Evolutionary conservation across 164 flowering plant genomes (phyloP).

Genomic region (Magnolia sinica): DNA sequence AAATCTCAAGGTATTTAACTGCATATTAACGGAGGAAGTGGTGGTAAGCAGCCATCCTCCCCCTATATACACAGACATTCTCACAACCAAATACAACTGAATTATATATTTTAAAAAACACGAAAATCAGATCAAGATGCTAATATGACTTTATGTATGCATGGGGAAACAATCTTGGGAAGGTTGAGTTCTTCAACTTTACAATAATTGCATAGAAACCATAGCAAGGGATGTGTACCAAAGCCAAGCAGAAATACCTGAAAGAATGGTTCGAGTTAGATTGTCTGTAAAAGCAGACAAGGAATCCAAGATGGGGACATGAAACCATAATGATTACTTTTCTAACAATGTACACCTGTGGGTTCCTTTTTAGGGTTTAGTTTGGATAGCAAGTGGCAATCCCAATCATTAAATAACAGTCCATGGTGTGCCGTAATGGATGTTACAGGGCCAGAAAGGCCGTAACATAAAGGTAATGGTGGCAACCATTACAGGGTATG

Average conservation of each 20-base stretch:
- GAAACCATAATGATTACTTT: too few species aligned
- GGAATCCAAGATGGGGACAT: too few species aligned
- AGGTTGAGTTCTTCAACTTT: slow-evolving; percentile 30
- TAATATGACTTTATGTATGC: slow-evolving; percentile 34
- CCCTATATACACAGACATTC: background rate
- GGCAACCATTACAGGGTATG: too few species aligned
- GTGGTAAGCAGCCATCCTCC: background rate
- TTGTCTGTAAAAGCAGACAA: too few species aligned
- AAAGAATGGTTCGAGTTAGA: background rate
- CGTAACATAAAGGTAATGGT: too few species aligned
- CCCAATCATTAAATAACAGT: too few species aligned
- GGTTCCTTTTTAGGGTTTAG: too few species aligned
- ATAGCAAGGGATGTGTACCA: slow-evolving; percentile 61
- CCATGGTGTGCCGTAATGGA: too few species aligned
- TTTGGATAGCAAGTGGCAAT: too few species aligned
- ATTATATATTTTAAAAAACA: too few species aligned
- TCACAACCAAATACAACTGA: background rate
- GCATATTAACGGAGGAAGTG: background rate
- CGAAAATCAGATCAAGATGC: background rate
- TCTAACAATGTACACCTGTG: too few species aligned
- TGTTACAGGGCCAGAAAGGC: too few species aligned
- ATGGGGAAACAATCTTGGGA: slow-evolving; percentile 47
- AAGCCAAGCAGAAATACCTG: slow-evolving; percentile 55
- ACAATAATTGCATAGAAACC: slow-evolving; percentile 38
- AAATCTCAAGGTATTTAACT: background rate